Base-by-base conservation (phyloP, 2,329 filamentous ascomycete genomes). In the Pyrenochaeta sp. region DNA sequence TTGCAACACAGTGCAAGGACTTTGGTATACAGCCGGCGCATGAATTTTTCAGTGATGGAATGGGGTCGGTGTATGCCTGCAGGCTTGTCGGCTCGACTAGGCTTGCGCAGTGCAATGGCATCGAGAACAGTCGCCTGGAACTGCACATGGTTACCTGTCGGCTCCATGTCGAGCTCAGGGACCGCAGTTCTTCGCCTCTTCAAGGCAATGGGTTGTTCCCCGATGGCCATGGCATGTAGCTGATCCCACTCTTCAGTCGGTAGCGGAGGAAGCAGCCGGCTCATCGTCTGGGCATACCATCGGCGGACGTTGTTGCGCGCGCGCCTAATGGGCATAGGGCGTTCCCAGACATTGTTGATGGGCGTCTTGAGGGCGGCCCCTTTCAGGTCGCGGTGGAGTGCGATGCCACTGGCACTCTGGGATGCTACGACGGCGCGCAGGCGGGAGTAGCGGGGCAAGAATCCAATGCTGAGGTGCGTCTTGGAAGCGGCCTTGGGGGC, bases 251-350 rank as follows among this genome's bases (percentile, higher is more conserved):
- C 76, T 0, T 59, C 48, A 8, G 60, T 50, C 0, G 76, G 74
- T 10, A 81, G 55, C 9, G 78, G 77, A 1, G 77, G 73, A 5
- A 76, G 63, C 2, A 78, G 51, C 13, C 66, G 63, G 4, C 71
- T 65, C 48, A 80, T 64, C 2, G 74, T 58, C 7, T 67, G 54
- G 2, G 72, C 73, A 52, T 77, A 78, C 72, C 74, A 78, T 22
- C 68, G 59, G 22, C 65, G 60, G 6, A 72, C 69, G 43, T 74
- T 63, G 41, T 78, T 79, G 27, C 67, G 66, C 7, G 74, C 70
- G 15, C 78, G 65, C 30, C 58, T 69, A 21, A 69, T 55, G 4
- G 77, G 76, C 71, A 79, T 75, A 2, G 75, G 72, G 5, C 73
- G 68, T 35, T 65, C 60, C 76, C 77, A 79, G 13, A 63, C 58